Percentiles rank a stretch among this genome's conserved stretches.
Evolutionary conservation across 2,329 filamentous ascomycete genomes (phyloP).

Genomic region (Lachnellula subtilissima): DNA sequence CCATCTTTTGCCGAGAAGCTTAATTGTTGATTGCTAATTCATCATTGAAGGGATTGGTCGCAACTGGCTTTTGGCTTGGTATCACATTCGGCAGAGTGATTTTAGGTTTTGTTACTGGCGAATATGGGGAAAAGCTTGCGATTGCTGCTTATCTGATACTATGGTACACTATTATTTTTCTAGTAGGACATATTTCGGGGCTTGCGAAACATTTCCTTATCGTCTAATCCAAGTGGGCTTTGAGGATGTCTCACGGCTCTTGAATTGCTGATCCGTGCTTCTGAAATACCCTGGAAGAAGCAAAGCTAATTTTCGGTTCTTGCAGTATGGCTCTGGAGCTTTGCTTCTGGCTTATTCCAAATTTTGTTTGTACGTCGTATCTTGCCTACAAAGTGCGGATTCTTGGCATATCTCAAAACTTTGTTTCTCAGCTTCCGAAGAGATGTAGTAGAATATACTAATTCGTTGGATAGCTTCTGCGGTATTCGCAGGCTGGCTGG

Average conservation of each 20-base stretch:
- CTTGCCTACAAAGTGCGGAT: no score
- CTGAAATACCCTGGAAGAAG: no score
- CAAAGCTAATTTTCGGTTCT: no score
- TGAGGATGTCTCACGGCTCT: no score
- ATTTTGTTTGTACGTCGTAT: slow-evolving; percentile 49
- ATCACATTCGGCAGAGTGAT: slow-evolving; percentile 69
- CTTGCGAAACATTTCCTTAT: no score
- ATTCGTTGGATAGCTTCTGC: slow-evolving; percentile 45
- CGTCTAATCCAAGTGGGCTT: no score
- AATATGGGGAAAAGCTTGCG: slow-evolving; percentile 67
- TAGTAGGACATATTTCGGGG: no score
- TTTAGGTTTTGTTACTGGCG: slow-evolving; percentile 72
- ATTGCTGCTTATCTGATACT: slow-evolving; percentile 60
- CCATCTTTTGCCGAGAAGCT: no score
- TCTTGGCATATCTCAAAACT: no score
- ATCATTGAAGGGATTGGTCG: slow-evolving; percentile 50
- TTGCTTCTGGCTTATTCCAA: slow-evolving; percentile 76
- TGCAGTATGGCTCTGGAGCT: slow-evolving; percentile 55
- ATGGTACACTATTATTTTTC: slow-evolving; percentile 26
- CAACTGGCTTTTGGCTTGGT: slow-evolving; percentile 81
- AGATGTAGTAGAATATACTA: no score
- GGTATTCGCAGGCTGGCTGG: slow-evolving; percentile 62
- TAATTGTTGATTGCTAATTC: neutral
- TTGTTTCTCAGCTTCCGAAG: no score
- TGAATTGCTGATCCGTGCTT: no score